These are phyloP conservation scores for Penstemon barbatus DNA, from an alignment of 257 asterid species.

Conservation along the genomic window DNA sequence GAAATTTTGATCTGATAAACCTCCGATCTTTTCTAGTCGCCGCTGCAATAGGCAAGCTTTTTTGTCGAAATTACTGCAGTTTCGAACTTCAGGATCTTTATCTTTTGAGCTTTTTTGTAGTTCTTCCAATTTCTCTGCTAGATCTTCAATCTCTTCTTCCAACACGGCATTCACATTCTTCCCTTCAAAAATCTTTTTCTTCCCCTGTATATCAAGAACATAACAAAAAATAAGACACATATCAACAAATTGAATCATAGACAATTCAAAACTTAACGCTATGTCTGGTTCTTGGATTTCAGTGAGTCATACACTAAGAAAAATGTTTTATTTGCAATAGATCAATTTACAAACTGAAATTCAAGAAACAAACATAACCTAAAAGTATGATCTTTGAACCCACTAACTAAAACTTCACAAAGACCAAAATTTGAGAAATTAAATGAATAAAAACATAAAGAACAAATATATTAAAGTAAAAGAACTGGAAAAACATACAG, in stretches of 20 bases:
- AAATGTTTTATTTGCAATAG: too few species aligned
- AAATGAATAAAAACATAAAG: background rate
- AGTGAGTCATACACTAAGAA: too few species aligned
- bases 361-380: too few species aligned
- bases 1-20: constrained; percentile 35
- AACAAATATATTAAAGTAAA: background rate
- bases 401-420: too few species aligned
- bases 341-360: too few species aligned
- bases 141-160: constrained; percentile 71
- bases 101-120: constrained; percentile 43
- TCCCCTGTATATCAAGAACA: constrained; percentile 49
- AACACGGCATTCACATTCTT: constrained; percentile 46
- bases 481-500: constrained; percentile 43
- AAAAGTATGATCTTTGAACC: too few species aligned
- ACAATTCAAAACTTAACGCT: background rate
- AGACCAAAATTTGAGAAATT: too few species aligned
- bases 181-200: constrained; percentile 58
- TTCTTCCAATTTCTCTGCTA: constrained; percentile 54
- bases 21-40: constrained; percentile 53
- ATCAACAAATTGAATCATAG: background rate
- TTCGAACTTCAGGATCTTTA: constrained; percentile 33
- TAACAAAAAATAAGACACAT: background rate
- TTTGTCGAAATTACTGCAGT: constrained; percentile 61
- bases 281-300: too few species aligned
- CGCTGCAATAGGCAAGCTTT: constrained; percentile 56